Conservation (phyloP, 1,284 basidiomycete genomes). For the Bjerkandera adusta region DNA sequence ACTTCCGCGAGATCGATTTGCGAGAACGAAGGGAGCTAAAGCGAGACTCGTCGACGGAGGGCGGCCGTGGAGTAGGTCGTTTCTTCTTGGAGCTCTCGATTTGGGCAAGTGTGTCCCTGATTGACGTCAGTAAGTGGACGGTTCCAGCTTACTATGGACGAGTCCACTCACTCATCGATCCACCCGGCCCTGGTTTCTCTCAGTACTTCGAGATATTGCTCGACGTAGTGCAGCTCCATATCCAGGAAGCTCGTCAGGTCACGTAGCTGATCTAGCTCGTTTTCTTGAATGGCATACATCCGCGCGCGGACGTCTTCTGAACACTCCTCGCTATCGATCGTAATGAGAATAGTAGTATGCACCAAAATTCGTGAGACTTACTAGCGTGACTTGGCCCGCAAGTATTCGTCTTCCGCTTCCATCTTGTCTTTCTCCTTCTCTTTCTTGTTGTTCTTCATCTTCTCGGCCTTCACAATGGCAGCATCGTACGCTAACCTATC, state of each 20-base stretch:
- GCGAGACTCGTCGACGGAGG: constrained; percentile 15
- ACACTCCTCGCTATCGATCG: constrained; percentile 68
- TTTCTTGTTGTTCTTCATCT: constrained; percentile 64
- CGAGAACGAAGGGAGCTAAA: constrained; percentile 20
- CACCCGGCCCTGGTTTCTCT: constrained; percentile 66
- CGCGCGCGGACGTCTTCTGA: constrained; percentile 74
- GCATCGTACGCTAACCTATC: constrained; percentile 74
- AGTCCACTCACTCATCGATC: constrained; percentile 53
- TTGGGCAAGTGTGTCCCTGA: constrained; percentile 21
- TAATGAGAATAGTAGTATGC: background rate
- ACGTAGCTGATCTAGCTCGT: constrained; percentile 66
- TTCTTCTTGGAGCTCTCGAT: constrained; percentile 20
- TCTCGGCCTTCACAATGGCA: constrained; percentile 64
- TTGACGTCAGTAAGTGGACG: background rate
- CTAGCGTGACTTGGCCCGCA: constrained; percentile 71
- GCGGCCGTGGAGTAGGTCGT: constrained; percentile 12
- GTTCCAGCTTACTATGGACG: background rate
- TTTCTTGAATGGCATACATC: constrained; percentile 76
- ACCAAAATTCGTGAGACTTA: no score
- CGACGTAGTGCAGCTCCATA: constrained; percentile 70
- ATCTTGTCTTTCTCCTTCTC: constrained; percentile 66
- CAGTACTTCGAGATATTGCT: constrained; percentile 67
- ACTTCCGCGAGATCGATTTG: constrained; percentile 20
- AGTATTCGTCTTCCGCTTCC: constrained; percentile 77
- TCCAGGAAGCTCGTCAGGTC: constrained; percentile 72